Conservation (phyloP, 768 basidiomycete species). For the Cantharellus anzutake region DNA sequence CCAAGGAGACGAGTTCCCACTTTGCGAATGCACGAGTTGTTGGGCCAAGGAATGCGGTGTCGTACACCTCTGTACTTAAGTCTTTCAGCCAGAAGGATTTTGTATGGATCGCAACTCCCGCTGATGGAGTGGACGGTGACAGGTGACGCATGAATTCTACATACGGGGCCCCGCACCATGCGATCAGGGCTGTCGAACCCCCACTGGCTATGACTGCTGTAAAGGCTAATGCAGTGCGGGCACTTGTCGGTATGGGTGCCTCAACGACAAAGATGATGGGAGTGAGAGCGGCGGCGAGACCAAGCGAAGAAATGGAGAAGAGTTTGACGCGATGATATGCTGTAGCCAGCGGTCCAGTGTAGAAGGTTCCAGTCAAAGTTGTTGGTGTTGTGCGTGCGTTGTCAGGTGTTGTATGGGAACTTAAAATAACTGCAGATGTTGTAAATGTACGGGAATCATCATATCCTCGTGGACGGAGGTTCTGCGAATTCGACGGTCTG, state of each 20-base stretch:
- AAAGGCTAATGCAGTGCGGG: conserved; percentile 43
- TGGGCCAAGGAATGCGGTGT: conserved; percentile 48
- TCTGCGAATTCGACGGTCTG: too few relatives aligned
- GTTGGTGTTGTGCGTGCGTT: neutral
- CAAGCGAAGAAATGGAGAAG: conserved; percentile 65
- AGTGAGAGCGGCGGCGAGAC: conserved; percentile 43
- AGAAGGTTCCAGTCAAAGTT: conserved; percentile 15
- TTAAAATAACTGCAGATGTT: neutral
- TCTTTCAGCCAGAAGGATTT: conserved; percentile 38
- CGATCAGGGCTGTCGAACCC: conserved; percentile 54
- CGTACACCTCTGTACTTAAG: conserved; percentile 54
- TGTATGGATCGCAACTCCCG: conserved; percentile 50
- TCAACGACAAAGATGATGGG: conserved; percentile 75
- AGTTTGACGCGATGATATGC: conserved; percentile 66
- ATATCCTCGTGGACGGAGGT: too few relatives aligned
- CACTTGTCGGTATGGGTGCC: conserved; percentile 49
- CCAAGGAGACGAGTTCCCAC: conserved; percentile 48
- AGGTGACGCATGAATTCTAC: conserved; percentile 42
- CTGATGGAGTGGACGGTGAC: conserved; percentile 18
- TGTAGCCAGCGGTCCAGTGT: conserved; percentile 48
- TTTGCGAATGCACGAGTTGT: conserved; percentile 54
- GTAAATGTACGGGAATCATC: neutral
- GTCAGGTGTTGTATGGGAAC: neutral
- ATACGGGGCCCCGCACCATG: conserved; percentile 54
- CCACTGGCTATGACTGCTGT: conserved; percentile 57